These are phyloP conservation scores for Pyrenophora seminiperda DNA, from an alignment of 2,329 filamentous ascomycete genomes.

Conservation along the genomic window DNA sequence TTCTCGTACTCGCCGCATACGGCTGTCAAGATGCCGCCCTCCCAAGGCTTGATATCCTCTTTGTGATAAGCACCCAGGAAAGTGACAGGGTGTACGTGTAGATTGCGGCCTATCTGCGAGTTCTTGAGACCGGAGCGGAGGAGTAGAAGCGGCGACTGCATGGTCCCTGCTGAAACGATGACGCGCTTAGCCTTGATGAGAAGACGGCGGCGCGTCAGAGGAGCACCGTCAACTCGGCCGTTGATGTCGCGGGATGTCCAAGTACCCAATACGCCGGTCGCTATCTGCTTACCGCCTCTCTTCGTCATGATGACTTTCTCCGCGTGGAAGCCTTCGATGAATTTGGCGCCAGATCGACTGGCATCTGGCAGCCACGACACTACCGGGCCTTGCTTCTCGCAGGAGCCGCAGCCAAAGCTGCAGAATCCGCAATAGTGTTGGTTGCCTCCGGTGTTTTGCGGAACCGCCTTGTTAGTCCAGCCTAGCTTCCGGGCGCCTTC, in stretches of 20 bases:
- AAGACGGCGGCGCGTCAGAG: conserved; percentile 63
- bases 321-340: conserved; percentile 81
- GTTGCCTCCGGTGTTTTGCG: conserved; percentile 77
- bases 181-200: conserved; percentile 79
- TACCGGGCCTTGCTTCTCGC: conserved; percentile 78
- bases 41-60: conserved; percentile 66
- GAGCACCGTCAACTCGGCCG: conserved; percentile 61
- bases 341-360: conserved; percentile 74
- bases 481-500: conserved; percentile 77
- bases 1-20: conserved; percentile 80
- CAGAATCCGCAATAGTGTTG: conserved; percentile 75
- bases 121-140: conserved; percentile 81
- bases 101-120: conserved; percentile 77
- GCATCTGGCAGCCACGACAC: conserved; percentile 81
- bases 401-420: conserved; percentile 63
- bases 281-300: conserved; percentile 59
- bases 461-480: conserved; percentile 70
- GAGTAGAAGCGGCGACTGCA: conserved; percentile 78
- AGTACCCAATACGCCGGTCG: conserved; percentile 72
- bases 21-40: conserved; percentile 78
- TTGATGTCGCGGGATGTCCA: conserved; percentile 75
- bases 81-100: conserved; percentile 77
- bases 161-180: conserved; percentile 74
- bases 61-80: conserved; percentile 66
- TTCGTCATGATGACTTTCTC: conserved; percentile 72